A percentile compares a stretch with the other conserved stretches of the same genome.
phyloP scores from a whole-genome alignment of 192 early-diverging fungal species.

The Linderina pennispora region DNA sequence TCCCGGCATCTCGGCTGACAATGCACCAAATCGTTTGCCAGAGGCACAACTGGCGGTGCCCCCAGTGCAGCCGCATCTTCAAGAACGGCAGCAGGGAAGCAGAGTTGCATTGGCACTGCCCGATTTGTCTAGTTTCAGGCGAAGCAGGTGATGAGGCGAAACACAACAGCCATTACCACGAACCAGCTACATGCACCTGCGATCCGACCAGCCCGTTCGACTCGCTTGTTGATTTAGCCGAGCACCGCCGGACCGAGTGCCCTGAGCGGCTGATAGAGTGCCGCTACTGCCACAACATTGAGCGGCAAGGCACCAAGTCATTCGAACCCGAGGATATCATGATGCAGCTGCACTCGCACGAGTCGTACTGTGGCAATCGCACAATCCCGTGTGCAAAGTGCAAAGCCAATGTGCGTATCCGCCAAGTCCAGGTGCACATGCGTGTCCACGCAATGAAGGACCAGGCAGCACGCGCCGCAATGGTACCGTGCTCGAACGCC shows the following conservation, averaged over 20 bases:
- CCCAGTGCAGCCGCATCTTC: constrained; percentile 58
- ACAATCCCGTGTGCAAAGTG: constrained; percentile 82
- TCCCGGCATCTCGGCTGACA: constrained; percentile 53
- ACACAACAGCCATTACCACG: constrained; percentile 61
- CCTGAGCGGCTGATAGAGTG: constrained; percentile 72
- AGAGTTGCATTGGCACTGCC: constrained; percentile 81
- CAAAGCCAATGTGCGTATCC: constrained; percentile 61
- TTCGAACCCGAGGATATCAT: constrained; percentile 56
- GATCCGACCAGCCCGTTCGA: constrained; percentile 14
- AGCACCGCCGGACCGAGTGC: constrained; percentile 65
- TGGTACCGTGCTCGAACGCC: constrained; percentile 65
- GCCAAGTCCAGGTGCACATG: constrained; percentile 71
- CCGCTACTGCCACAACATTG: constrained; percentile 71
- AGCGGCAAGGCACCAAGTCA: constrained; percentile 56
- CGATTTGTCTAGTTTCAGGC: constrained; percentile 54
- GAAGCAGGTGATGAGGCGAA: constrained; percentile 51
- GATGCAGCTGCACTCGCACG: constrained; percentile 63
- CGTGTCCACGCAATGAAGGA: constrained; percentile 58
- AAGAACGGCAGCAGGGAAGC: constrained; percentile 55
- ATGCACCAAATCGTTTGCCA: constrained; percentile 76
- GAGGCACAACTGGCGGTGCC: constrained; percentile 72
- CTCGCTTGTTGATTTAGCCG: constrained; percentile 49
- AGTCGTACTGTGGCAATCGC: constrained; percentile 77
- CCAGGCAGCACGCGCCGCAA: constrained; percentile 47
- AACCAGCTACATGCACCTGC: constrained; percentile 57